Conservation (phyloP, 1,139 yeast species). For the Trichomonascaceae sp. region DNA sequence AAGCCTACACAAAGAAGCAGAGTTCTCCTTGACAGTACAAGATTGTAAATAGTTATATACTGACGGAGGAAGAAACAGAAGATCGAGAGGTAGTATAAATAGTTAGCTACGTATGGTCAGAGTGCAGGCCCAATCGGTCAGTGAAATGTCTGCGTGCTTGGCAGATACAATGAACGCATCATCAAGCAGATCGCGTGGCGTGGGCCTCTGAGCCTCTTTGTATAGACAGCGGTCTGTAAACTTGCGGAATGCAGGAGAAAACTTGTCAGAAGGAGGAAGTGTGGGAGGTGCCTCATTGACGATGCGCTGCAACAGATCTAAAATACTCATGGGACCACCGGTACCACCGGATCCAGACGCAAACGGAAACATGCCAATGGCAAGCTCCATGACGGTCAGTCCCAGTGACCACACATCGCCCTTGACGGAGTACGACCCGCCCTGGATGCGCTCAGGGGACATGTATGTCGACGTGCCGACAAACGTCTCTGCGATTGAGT, state of each 20-base stretch:
- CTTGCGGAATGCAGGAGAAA: conserved; percentile 36
- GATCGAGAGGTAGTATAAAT: too few relatives aligned
- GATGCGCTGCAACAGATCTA: conserved; percentile 80
- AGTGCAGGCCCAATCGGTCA: conserved; percentile 37
- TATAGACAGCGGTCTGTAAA: conserved; percentile 64
- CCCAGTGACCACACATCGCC: conserved; percentile 98
- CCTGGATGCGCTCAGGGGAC: conserved; percentile 97
- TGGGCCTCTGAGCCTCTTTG: conserved; percentile 49
- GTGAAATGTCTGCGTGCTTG: conserved; percentile 30
- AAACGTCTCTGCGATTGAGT: conserved; percentile 90
- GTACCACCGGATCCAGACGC: conserved; percentile 19
- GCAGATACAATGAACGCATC: conserved; percentile 36
- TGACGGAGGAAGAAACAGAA: too few relatives aligned
- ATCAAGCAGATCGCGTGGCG: conserved; percentile 43
- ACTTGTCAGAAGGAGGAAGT: conserved; percentile 33
- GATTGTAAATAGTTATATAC: too few relatives aligned
- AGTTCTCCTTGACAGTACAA: too few relatives aligned
- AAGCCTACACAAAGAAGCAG: background rate
- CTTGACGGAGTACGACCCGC: conserved; percentile 80
- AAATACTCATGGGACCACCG: conserved; percentile 46
- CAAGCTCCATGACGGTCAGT: conserved; percentile 73
- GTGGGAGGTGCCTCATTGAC: conserved; percentile 89
- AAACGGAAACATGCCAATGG: conserved; percentile 66
- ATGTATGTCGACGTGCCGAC: conserved; percentile 96
- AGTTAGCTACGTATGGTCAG: too few relatives aligned